These are phyloP conservation scores for Vinca minor DNA, from an alignment of 257 asterid species.

Conservation along the genomic window DNA sequence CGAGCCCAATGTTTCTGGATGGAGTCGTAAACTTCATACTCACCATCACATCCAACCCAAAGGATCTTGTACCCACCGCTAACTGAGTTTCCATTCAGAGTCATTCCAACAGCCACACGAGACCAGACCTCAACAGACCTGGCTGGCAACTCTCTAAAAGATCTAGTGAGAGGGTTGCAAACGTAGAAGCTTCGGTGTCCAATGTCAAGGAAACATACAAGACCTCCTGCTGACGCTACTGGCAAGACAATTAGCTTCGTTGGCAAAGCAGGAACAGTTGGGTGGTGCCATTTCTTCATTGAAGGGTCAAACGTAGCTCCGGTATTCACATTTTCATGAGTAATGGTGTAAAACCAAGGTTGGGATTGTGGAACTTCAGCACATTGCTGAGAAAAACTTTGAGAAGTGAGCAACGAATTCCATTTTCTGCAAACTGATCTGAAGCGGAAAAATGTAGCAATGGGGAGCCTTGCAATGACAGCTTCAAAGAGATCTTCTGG, in stretches of 20 bases:
- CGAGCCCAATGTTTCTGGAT: constrained; percentile 53
- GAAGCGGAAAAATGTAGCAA: constrained; percentile 65
- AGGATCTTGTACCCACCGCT: constrained; percentile 63
- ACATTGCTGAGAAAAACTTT: constrained; percentile 68
- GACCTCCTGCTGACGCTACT: constrained; percentile 95
- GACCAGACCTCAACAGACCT: constrained; percentile 80
- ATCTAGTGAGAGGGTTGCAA: constrained; percentile 80
- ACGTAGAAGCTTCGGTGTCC: constrained; percentile 71
- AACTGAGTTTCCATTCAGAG: constrained; percentile 31
- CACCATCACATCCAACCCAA: constrained; percentile 86
- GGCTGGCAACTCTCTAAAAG: constrained; percentile 76
- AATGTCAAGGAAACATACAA: constrained; percentile 82
- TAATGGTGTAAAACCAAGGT: constrained; percentile 87
- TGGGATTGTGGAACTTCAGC: constrained; percentile 48
- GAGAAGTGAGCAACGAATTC: constrained; percentile 70
- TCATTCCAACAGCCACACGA: constrained; percentile 87
- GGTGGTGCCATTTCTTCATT: constrained; percentile 81
- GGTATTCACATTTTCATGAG: constrained; percentile 60
- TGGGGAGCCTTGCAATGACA: constrained; percentile 81
- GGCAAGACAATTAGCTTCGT: constrained; percentile 70
- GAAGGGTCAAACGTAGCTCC: constrained; percentile 88
- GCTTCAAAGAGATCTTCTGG: constrained; percentile 91
- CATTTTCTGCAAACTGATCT: constrained; percentile 75
- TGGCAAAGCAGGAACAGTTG: constrained; percentile 60
- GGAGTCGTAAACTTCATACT: constrained; percentile 68